A percentile compares a stretch with the other conserved stretches of the same genome.
Conservation (phyloP, 2,329 filamentous ascomycete genomes). For the Rhynchosporium secalis region DNA sequence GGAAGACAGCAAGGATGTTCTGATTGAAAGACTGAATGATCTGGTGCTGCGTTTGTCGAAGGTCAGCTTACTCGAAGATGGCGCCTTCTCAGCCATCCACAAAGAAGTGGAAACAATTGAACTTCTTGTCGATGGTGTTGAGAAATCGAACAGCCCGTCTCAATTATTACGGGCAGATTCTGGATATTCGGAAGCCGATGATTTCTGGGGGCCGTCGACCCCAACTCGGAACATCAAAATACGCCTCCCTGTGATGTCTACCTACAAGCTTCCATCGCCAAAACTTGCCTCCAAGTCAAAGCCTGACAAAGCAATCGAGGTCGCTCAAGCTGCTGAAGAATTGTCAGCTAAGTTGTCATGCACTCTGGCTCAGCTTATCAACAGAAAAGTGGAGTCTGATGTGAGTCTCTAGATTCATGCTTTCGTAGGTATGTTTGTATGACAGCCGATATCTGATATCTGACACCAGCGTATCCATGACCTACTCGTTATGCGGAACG, state of each 20-base stretch:
- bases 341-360: constrained; percentile 52
- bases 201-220: constrained; percentile 33
- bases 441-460: background rate
- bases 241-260: constrained; percentile 21
- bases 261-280: background rate
- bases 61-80: constrained; percentile 33
- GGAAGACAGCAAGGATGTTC: constrained; percentile 39
- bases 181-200: constrained; percentile 20
- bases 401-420: constrained; percentile 41
- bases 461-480: constrained; percentile 57
- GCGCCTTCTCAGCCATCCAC: constrained; percentile 39
- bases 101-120: constrained; percentile 44
- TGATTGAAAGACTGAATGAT: constrained; percentile 40
- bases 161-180: background rate
- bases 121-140: constrained; percentile 23
- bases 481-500: constrained; percentile 57
- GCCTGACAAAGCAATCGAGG: constrained; percentile 39
- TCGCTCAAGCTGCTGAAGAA: constrained; percentile 45
- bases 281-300: background rate
- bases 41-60: constrained; percentile 39
- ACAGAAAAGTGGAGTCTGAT: constrained; percentile 60
- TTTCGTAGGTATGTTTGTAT: background rate
- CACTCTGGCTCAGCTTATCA: constrained; percentile 52
- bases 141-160: constrained; percentile 1
- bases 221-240: constrained; percentile 29